A percentile compares a stretch with the other conserved stretches of the same genome.
phyloP scores from a whole-genome alignment of 768 basidiomycete genomes.

The Termitomyces sp. region DNA sequence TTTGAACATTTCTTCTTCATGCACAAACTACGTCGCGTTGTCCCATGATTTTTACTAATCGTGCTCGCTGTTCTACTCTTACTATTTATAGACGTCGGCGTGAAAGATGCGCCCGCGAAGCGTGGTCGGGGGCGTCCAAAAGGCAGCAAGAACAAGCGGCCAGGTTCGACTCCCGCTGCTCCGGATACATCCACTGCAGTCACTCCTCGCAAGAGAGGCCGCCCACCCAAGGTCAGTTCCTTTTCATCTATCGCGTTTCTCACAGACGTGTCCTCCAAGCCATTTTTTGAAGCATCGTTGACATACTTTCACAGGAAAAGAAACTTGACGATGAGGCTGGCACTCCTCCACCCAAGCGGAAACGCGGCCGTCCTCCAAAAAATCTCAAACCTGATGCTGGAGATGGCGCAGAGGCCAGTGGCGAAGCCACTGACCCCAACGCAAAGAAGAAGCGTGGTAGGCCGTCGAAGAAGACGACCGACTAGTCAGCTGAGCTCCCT shows the following conservation, averaged over 20 bases:
- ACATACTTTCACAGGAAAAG: slow-evolving; percentile 24
- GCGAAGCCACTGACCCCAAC: slow-evolving; percentile 40
- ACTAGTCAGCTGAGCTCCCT: slow-evolving; percentile 15
- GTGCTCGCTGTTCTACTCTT: slow-evolving; percentile 18
- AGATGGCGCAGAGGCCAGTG: slow-evolving; percentile 28
- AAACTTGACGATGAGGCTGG: slow-evolving; percentile 37
- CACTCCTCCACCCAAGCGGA: slow-evolving; percentile 53
- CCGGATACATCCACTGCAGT: slow-evolving; percentile 25
- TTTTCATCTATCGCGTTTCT: slow-evolving; percentile 15
- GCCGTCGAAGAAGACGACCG: slow-evolving; percentile 50
- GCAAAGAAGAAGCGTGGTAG: slow-evolving; percentile 69
- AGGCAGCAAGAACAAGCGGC: slow-evolving; percentile 74
- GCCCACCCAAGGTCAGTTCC: slow-evolving; percentile 56
- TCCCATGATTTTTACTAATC: slow-evolving; percentile 15
- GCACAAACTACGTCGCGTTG: background rate
- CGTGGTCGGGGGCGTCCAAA: slow-evolving; percentile 86
- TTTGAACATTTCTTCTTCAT: background rate
- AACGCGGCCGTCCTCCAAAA: slow-evolving; percentile 74
- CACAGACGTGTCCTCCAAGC: background rate
- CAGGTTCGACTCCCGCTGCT: slow-evolving; percentile 23
- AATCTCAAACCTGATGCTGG: slow-evolving; percentile 42
- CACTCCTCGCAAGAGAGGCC: slow-evolving; percentile 52
- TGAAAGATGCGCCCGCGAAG: slow-evolving; percentile 43
- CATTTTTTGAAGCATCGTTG: slow-evolving; percentile 13
- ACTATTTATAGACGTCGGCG: slow-evolving; percentile 30